These are phyloP conservation scores for Rhynchospora tenuis DNA, from an alignment of 176 grass and related monocot genomes.

Conservation along the genomic window DNA sequence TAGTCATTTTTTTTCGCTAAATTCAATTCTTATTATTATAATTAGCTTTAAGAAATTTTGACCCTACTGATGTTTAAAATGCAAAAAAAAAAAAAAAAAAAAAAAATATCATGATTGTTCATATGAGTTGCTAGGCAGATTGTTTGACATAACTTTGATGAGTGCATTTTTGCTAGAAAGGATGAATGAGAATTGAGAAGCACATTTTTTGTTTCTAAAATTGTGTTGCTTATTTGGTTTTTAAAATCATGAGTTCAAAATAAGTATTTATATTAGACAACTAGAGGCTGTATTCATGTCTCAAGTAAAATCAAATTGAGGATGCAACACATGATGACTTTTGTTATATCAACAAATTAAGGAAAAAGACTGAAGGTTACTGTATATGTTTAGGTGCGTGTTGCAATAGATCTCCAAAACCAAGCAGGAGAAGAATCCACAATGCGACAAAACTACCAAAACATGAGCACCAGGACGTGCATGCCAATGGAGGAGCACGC, in stretches of 20 bases:
- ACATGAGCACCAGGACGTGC: slow-evolving; percentile 43
- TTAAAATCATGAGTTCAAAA: not conserved
- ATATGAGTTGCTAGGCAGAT: not conserved
- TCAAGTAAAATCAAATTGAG: not conserved
- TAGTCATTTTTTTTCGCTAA: not conserved
- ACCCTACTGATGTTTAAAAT: not conserved
- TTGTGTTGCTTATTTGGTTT: not conserved
- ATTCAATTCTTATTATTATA: not conserved
- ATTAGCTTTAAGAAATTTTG: not conserved
- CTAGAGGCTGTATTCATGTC: not conserved
- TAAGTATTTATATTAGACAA: not conserved
- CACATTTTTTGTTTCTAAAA: not conserved
- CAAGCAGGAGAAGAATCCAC: slow-evolving; percentile 48
- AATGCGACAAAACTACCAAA: slow-evolving; percentile 33
- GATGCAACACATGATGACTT: not conserved
- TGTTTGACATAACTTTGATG: too few relatives aligned
- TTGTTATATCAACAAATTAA: not conserved
- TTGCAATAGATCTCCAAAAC: slow-evolving; percentile 43
- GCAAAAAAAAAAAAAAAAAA: not conserved
- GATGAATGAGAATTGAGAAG: not conserved
- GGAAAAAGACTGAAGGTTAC: not conserved
- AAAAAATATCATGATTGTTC: not conserved
- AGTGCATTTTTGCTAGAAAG: not conserved
- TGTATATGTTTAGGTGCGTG: slow-evolving; percentile 24
- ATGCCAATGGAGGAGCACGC: slow-evolving; percentile 50